Evolutionary conservation across 371 early-diverging fungal genomes (phyloP).

Genomic region (Capillidium heterosporum): DNA sequence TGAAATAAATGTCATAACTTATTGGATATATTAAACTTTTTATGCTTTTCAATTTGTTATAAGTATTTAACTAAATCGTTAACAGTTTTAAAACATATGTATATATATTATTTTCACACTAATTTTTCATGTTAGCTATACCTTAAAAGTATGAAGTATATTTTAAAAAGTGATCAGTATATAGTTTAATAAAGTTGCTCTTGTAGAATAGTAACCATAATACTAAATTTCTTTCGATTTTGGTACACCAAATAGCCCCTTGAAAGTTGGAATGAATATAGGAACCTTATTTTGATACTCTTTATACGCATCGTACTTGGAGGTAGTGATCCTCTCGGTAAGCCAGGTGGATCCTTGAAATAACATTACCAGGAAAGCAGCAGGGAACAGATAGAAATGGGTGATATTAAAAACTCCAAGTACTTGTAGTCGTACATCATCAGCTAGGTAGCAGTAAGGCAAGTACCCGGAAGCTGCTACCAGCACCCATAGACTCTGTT

Average conservation of each 20-base stretch:
- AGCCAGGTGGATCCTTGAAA: conserved; percentile 54
- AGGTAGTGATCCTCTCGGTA: conserved; percentile 48
- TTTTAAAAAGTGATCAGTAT: too few species aligned
- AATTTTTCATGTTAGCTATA: too few species aligned
- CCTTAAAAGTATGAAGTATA: too few species aligned
- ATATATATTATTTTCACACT: too few species aligned
- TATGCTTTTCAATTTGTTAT: neutral
- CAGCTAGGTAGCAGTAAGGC: conserved; percentile 8
- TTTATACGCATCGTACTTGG: conserved; percentile 56
- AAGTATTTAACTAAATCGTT: neutral
- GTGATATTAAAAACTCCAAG: conserved; percentile 1
- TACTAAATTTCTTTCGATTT: too few species aligned
- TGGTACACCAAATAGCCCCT: too few species aligned
- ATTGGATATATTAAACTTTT: neutral
- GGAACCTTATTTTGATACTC: conserved; percentile 38
- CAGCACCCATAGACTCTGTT: conserved; percentile 35
- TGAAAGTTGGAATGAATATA: conserved; percentile 29
- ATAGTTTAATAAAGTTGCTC: too few species aligned
- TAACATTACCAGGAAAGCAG: conserved; percentile 31
- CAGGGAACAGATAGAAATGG: conserved; percentile 25
- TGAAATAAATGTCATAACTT: neutral
- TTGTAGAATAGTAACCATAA: too few species aligned
- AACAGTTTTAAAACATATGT: too few species aligned
- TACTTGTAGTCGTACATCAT: too few species aligned
- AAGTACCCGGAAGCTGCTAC: conserved; percentile 41